These are phyloP conservation scores for Lolium rigidum DNA, from an alignment of 176 grass and related monocot genomes.

Conservation along the genomic window DNA sequence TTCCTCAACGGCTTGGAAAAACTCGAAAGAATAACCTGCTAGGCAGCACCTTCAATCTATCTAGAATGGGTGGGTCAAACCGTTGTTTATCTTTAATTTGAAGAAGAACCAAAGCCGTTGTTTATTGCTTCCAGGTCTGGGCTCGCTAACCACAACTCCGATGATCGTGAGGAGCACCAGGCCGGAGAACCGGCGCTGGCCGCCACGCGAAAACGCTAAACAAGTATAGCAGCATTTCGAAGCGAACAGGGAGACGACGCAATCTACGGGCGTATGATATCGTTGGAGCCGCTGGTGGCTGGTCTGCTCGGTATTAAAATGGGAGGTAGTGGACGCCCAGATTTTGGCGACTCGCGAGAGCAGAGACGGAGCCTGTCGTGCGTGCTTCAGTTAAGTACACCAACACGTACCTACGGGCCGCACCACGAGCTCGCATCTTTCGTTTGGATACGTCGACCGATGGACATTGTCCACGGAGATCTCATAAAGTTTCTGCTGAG, in stretches of 20 bases:
- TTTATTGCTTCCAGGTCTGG: conserved; percentile 1
- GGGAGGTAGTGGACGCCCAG: conserved; percentile 18
- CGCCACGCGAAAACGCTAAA: not conserved
- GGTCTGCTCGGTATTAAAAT: not conserved
- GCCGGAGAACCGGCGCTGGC: not conserved
- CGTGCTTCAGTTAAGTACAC: not conserved
- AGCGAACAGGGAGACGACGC: not conserved
- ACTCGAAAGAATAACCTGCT: not conserved
- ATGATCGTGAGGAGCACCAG: conserved; percentile 44
- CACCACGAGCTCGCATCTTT: too few relatives aligned
- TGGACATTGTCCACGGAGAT: too few relatives aligned
- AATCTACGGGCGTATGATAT: conserved; percentile 1
- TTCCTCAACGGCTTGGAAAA: conserved; percentile 24
- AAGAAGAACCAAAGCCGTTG: not conserved
- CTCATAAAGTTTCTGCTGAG: too few relatives aligned
- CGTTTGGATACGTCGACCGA: too few relatives aligned
- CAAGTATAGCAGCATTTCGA: not conserved
- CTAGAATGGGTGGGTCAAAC: conserved; percentile 12
- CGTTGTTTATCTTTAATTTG: conserved; percentile 7
- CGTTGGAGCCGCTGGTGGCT: not conserved
- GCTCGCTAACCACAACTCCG: not conserved
- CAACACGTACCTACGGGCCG: too few relatives aligned
- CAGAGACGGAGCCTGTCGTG: not conserved
- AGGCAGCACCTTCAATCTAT: not conserved
- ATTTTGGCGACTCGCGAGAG: conserved; percentile 6